Evolutionary conservation across 192 early-diverging fungal genomes (phyloP), one percentile per base, ranked within the genome.

Genomic region (Rhizophagus sp.): DNA sequence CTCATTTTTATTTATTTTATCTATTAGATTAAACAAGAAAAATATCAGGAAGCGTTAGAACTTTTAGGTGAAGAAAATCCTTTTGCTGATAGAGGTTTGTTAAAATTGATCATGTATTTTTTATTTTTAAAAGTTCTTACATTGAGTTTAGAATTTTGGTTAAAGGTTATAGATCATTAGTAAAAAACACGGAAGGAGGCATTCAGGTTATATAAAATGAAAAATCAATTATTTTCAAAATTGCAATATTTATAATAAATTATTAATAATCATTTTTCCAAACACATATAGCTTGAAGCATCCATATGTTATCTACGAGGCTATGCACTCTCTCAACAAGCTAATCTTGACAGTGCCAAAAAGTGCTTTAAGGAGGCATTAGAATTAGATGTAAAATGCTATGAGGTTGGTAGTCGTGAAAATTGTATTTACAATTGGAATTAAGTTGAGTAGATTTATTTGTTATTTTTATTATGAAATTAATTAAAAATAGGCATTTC

Each of bases 261-360:
- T 30, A 62, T 39, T 62, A 9, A 76, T 74, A 22, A 47, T 34
- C 0, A 15, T 25, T 25, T 27, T 80, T 24, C 1, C 52, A 66
- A 79, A 13, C 52, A 36, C 19, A 84, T 65, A 30, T 80, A 92
- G 90, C 80, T 91, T 24, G 91, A 92, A 75, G 84, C 92, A 17
- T 84, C 88, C 2, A 88, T 94, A 85, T 92, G 85, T 65, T 90
- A 88, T 77, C 82, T 91, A 8, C 82, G 88, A 47, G 94, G 93
- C 36, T 63, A 85, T 9, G 90, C 89, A 17, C 88, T 81, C 66
- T 83, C 88, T 24, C 79, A 88, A 44, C 70, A 87, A 41, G 82
- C 85, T 27, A 85, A 92, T 74, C 76, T 85, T 52, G 85, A 83
- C 2, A 71, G 82, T 24, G 93, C 92, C 13, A 89, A 89, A 49